Percentiles rank a stretch among this genome's conserved stretches.
These are phyloP conservation scores for Shiraia sp. DNA, from an alignment of 2,329 filamentous ascomycete genomes.

Conservation along the genomic window DNA sequence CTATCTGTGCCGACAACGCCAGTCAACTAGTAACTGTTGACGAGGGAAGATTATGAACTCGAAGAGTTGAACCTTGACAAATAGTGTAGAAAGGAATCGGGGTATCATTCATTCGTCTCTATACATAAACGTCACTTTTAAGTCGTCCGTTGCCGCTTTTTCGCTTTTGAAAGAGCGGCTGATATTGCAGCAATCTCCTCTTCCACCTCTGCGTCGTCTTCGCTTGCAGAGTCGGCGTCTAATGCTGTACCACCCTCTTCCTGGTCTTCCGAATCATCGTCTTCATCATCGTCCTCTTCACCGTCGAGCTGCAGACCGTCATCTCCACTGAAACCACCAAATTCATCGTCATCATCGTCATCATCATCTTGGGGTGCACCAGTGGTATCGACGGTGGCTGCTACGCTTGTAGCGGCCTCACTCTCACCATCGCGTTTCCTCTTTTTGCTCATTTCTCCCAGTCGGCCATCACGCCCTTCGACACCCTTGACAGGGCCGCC, in stretches of 20 bases:
- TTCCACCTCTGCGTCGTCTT: slow-evolving; percentile 38
- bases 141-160: slow-evolving; percentile 34
- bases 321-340: slow-evolving; percentile 39
- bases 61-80: too few species aligned
- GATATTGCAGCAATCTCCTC: slow-evolving; percentile 42
- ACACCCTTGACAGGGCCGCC: slow-evolving; percentile 46
- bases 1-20: slow-evolving; percentile 6
- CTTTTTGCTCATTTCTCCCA: slow-evolving; percentile 81
- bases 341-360: slow-evolving; percentile 34
- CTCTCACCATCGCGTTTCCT: slow-evolving; percentile 64
- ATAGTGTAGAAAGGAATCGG: slow-evolving; percentile 6
- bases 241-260: slow-evolving; percentile 19
- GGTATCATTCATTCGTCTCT: slow-evolving; percentile 34
- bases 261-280: slow-evolving; percentile 23
- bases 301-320: slow-evolving; percentile 20
- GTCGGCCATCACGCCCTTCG: slow-evolving; percentile 71
- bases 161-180: slow-evolving; percentile 35
- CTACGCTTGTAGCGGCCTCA: slow-evolving; percentile 27
- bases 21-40: too few species aligned
- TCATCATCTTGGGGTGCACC: slow-evolving; percentile 16
- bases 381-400: slow-evolving; percentile 16
- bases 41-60: too few species aligned
- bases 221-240: slow-evolving; percentile 19
- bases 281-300: slow-evolving; percentile 26
- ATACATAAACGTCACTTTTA: slow-evolving; percentile 5